Percentiles rank a stretch among this genome's conserved stretches.
These are phyloP conservation scores for Besnoitia besnoiti DNA, from an alignment of 169 alveolate genomes.

Conservation along the genomic window DNA sequence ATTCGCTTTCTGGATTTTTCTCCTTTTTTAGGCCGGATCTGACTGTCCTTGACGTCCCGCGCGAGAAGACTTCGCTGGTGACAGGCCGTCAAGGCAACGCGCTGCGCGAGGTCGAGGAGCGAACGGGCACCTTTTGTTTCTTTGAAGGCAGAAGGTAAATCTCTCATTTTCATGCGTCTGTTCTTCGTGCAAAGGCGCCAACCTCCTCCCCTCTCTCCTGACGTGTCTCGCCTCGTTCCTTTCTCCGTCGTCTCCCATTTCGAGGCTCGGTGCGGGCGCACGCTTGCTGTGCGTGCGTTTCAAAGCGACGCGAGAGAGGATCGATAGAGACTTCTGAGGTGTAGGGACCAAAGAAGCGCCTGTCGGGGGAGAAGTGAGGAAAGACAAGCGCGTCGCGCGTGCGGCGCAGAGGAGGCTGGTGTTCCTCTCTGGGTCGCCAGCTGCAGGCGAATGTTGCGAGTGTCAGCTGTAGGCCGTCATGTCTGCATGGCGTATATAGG, in stretches of 20 bases:
- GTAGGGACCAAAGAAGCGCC: no score
- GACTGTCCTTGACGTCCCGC: constrained; percentile 21
- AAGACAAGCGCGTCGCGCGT: no score
- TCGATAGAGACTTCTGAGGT: no score
- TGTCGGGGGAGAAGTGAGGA: no score
- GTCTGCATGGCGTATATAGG: no score
- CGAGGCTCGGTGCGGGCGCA: neutral
- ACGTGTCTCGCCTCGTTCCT: neutral
- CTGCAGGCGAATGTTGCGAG: no score
- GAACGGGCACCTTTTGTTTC: constrained; percentile 50
- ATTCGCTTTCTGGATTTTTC: neutral
- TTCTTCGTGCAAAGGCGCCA: no score
- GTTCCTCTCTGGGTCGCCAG: no score
- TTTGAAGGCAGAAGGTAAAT: constrained; percentile 41
- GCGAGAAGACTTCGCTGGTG: neutral
- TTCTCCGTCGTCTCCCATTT: neutral
- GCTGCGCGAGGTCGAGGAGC: constrained; percentile 52
- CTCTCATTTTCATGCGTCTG: neutral
- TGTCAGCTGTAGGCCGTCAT: no score
- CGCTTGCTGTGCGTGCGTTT: no score
- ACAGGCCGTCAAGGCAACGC: constrained; percentile 26
- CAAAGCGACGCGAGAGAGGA: no score
- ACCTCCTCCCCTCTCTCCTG: neutral
- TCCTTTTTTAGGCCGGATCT: neutral
- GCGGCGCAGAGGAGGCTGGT: no score